Conservation (phyloP, 305 asterid genomes). For the Plantago rigida region DNA sequence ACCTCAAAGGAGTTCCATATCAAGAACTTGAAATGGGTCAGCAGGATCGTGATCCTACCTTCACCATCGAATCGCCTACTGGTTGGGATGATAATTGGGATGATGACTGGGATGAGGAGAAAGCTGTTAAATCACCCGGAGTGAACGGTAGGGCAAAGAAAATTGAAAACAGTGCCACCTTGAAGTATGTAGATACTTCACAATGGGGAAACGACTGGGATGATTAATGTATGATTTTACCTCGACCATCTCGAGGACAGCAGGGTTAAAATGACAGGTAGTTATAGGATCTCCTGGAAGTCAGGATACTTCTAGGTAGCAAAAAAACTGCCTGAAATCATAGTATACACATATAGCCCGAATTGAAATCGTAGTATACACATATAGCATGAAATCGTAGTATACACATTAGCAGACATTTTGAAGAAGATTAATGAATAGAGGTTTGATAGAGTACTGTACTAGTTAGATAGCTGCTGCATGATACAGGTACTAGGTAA, state of each 20-base stretch:
- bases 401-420: too few relatives aligned
- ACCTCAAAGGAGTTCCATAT: slow-evolving; percentile 42
- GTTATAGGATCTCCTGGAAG: background rate
- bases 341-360: background rate
- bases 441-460: too few relatives aligned
- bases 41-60: slow-evolving; percentile 26
- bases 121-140: slow-evolving; percentile 33
- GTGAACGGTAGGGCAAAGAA: slow-evolving; percentile 20
- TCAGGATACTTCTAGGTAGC: background rate
- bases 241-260: slow-evolving; percentile 1
- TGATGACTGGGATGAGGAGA: slow-evolving; percentile 62
- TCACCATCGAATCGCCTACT: slow-evolving; percentile 30
- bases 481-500: too few relatives aligned
- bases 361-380: background rate
- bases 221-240: slow-evolving; percentile 14
- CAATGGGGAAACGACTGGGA: slow-evolving; percentile 37
- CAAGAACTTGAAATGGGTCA: slow-evolving; percentile 60
- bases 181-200: slow-evolving; percentile 31
- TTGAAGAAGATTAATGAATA: too few relatives aligned
- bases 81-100: slow-evolving; percentile 67
- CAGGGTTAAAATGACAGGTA: background rate
- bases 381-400: background rate
- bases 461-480: too few relatives aligned
- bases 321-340: background rate
- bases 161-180: slow-evolving; percentile 31